Conservation (phyloP, 2,329 filamentous ascomycete species). For the Aspergillus sergii region DNA sequence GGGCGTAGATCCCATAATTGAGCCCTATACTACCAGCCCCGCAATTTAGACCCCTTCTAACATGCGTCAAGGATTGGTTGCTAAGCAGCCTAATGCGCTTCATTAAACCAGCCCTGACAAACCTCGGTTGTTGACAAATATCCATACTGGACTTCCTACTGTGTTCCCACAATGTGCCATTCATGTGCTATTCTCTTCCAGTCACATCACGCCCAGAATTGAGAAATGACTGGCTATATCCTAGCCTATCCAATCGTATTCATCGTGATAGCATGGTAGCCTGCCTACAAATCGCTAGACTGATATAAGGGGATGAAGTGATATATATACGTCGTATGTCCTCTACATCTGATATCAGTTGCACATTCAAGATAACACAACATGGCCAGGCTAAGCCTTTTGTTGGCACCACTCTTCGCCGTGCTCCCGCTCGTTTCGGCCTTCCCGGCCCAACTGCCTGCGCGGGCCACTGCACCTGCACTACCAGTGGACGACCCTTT, state of each 20-base stretch:
- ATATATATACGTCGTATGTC: not conserved
- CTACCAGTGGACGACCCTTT: conserved; percentile 31
- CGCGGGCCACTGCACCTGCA: conserved; percentile 9
- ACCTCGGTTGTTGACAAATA: not conserved
- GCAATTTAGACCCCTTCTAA: not conserved
- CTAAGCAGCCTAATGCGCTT: not conserved
- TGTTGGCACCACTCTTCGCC: conserved; percentile 8
- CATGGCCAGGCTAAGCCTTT: not conserved
- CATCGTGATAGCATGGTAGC: not conserved
- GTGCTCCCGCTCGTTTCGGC: not conserved
- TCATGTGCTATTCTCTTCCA: not conserved
- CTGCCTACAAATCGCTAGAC: not conserved
- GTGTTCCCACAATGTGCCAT: too few relatives aligned
- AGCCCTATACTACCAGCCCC: not conserved
- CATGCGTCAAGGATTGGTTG: not conserved
- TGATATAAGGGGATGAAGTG: not conserved
- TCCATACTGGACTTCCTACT: not conserved
- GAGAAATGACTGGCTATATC: not conserved
- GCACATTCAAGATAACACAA: not conserved
- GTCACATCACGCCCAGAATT: not conserved
- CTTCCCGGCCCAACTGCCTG: conserved; percentile 2
- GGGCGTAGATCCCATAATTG: not conserved
- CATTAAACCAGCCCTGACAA: not conserved
- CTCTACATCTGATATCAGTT: too few relatives aligned
- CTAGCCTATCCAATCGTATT: not conserved